Base-by-base conservation (phyloP, 2,329 filamentous ascomycete species). In the Calonectria montana region DNA sequence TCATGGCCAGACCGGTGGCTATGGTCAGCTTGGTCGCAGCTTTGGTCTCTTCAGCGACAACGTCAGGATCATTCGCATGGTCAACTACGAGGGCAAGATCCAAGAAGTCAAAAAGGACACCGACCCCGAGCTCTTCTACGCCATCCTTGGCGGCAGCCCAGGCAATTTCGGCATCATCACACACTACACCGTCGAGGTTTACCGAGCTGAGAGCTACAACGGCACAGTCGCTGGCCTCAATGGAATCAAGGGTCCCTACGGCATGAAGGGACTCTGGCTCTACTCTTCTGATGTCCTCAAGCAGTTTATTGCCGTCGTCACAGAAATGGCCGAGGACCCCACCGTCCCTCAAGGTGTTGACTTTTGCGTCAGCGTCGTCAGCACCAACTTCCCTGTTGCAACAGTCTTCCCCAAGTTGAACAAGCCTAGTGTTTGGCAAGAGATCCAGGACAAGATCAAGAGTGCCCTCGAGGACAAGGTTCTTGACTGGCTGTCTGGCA, bases 111-210 rank as follows among this genome's bases (percentile, higher is more conserved):
- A 84, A 21, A 86, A 83, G n/a, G 75, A 83, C 0, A 80, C 83
- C n/a, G 85, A 91, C 65, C 75, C 85, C 0, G 90, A 92, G 45
- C 83, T 92, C 0, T 92, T 90, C 80, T 92, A 88, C 84, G 90
- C 89, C 2, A 82, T 91, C 3, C 83, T 86, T 9, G 89, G 90
- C 3, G 89, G 90, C 3, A 90, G 90, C 3, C 88, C 87, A 0
- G 89, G 89, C 1, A 91, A 88, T 39, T 89, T 90, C 62, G 90
- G 87, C 1, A 84, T 92, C 4, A 85, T 91, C 4, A 84, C 86
- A 1, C 90, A 85, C 89, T 78, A 75, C 79, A 91, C 88, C 0
- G 79, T 87, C 31, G 82, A 86, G 70, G 84, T 84, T 23, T 84
- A 86, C 25, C 72, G 73, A 1, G 75, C 73, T 66, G 73, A 79